Evolutionary conservation across 805 yeast genomes (phyloP).

Genomic region (Debaryomyces maramus): DNA sequence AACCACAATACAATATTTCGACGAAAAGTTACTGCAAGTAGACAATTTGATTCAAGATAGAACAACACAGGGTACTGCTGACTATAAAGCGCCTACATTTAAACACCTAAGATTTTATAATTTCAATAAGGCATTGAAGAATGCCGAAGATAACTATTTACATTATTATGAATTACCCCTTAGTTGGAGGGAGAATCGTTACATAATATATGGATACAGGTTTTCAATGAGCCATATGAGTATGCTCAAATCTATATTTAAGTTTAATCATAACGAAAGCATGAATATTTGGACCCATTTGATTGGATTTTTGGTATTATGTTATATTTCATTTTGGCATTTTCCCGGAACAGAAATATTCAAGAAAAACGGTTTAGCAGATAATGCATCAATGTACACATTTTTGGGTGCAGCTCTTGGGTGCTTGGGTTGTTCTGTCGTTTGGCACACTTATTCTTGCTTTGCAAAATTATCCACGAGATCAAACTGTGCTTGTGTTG

Average conservation of each 20-base stretch:
- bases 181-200: slow-evolving; percentile 92
- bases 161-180: slow-evolving; percentile 87
- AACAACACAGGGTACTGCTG: slow-evolving; percentile 29
- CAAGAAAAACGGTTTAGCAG: slow-evolving; percentile 38
- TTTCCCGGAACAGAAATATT: slow-evolving; percentile 63
- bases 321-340: slow-evolving; percentile 56
- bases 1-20: slow-evolving; percentile 43
- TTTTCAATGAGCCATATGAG: slow-evolving; percentile 64
- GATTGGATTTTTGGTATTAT: slow-evolving; percentile 60
- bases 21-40: slow-evolving; percentile 38
- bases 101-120: slow-evolving; percentile 37
- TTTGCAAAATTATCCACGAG: slow-evolving; percentile 64
- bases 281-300: slow-evolving; percentile 93
- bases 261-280: slow-evolving; percentile 77
- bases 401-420: slow-evolving; percentile 72
- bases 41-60: slow-evolving; percentile 36
- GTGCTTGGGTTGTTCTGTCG: slow-evolving; percentile 74
- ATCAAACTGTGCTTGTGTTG: slow-evolving; percentile 85
- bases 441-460: slow-evolving; percentile 91
- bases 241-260: slow-evolving; percentile 60
- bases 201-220: slow-evolving; percentile 80
- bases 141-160: slow-evolving; percentile 46
- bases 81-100: slow-evolving; percentile 29
- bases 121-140: slow-evolving; percentile 38
- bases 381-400: slow-evolving; percentile 54